Evolutionary conservation across 352 stramenopile species (phyloP).

Genomic region (Phytophthora melonis): DNA sequence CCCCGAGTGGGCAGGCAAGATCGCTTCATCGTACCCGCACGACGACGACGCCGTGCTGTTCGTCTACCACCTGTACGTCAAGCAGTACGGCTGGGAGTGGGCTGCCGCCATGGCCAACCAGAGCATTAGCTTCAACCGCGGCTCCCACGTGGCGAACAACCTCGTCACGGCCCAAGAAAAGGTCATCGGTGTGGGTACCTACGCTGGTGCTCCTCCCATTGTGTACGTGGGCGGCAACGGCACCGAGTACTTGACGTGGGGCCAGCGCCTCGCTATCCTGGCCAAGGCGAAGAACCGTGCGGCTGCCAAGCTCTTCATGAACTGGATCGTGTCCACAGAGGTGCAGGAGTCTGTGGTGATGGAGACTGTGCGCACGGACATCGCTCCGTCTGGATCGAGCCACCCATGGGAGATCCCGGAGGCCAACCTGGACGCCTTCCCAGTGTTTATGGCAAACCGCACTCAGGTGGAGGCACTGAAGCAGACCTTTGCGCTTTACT

Average conservation of each 20-base stretch:
- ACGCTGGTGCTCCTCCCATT: slow-evolving; percentile 9
- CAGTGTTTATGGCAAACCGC: slow-evolving; percentile 54
- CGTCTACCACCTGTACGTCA: slow-evolving; percentile 30
- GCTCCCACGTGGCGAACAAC: slow-evolving; percentile 19
- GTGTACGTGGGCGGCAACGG: slow-evolving; percentile 26
- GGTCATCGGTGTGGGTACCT: slow-evolving; percentile 30
- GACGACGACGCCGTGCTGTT: slow-evolving; percentile 61
- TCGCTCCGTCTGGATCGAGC: slow-evolving; percentile 31
- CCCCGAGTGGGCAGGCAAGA: slow-evolving; percentile 44
- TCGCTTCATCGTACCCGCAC: slow-evolving; percentile 56
- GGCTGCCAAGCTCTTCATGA: slow-evolving; percentile 30
- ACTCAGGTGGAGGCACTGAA: slow-evolving; percentile 43
- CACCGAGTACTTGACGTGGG: slow-evolving; percentile 42
- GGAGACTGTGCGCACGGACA: slow-evolving; percentile 41
- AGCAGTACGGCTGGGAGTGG: slow-evolving; percentile 52
- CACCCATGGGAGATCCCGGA: slow-evolving; percentile 42
- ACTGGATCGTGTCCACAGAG: slow-evolving; percentile 44
- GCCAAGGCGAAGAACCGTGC: slow-evolving; percentile 28
- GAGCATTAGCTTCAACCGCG: slow-evolving; percentile 29
- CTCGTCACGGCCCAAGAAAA: slow-evolving; percentile 20
- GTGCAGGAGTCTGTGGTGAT: slow-evolving; percentile 32
- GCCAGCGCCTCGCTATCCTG: slow-evolving; percentile 38
- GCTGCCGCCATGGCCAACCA: slow-evolving; percentile 34
- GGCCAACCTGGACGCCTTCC: slow-evolving; percentile 40
- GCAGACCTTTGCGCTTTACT: slow-evolving; percentile 54